Evolutionary conservation across 2,329 filamentous ascomycete genomes (phyloP).

Genomic region (Aspergillus awamori): DNA sequence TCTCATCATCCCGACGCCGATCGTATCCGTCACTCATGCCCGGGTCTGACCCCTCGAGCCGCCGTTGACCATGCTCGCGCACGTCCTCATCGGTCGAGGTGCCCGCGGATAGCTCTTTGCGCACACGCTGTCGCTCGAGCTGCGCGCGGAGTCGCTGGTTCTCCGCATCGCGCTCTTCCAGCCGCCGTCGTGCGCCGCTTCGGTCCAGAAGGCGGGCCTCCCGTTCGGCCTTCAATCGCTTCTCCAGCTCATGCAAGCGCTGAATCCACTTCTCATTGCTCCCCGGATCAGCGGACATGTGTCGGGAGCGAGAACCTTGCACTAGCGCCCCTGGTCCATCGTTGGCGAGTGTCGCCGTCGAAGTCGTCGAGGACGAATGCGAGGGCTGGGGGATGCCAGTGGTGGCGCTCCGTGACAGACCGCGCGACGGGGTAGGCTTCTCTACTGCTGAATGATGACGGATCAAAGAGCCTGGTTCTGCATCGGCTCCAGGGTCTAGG

Average conservation of each 20-base stretch:
- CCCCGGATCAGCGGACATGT: conserved; percentile 34
- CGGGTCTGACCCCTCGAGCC: conserved; percentile 14
- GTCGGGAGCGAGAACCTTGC: conserved; percentile 28
- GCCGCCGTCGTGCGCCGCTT: conserved; percentile 75
- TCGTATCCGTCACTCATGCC: conserved; percentile 18
- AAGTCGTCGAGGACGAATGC: conserved; percentile 37
- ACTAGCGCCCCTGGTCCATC: conserved; percentile 33
- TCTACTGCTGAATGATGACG: conserved; percentile 60
- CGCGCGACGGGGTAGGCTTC: conserved; percentile 27
- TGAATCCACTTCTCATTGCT: conserved; percentile 80
- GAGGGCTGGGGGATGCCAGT: conserved; percentile 40
- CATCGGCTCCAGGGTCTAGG: conserved; percentile 30
- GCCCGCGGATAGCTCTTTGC: conserved; percentile 34
- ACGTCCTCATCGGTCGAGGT: conserved; percentile 25
- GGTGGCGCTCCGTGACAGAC: conserved; percentile 34
- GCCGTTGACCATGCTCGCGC: conserved; percentile 9
- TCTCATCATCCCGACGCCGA: conserved; percentile 32
- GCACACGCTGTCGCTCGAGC: conserved; percentile 60
- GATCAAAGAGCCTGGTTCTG: conserved; percentile 53
- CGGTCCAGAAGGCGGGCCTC: conserved; percentile 85
- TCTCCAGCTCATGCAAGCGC: conserved; percentile 82
- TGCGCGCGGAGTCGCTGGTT: conserved; percentile 70
- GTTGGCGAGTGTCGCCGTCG: conserved; percentile 30
- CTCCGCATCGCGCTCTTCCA: conserved; percentile 75
- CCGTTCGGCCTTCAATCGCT: conserved; percentile 83